Evolutionary conservation across 257 asterid genomes (phyloP).

Genomic region (Solanum bukasovii): DNA sequence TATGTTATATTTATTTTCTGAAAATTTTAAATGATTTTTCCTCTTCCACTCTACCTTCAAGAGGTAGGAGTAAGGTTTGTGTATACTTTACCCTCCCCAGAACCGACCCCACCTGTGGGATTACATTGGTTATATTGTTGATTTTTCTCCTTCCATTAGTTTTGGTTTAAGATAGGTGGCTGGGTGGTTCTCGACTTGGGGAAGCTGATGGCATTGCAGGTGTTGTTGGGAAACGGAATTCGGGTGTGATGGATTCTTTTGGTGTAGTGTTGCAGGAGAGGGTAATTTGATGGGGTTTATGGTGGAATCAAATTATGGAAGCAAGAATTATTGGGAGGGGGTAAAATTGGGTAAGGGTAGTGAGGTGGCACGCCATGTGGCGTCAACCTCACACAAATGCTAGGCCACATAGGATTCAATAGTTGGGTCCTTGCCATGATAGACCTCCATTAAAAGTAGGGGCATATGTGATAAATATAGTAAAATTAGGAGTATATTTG

Average conservation of each 20-base stretch:
- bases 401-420: not conserved
- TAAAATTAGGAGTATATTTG: not conserved
- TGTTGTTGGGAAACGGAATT: not conserved
- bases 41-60: not conserved
- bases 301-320: not conserved
- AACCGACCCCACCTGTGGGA: not conserved
- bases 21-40: not conserved
- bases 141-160: not conserved
- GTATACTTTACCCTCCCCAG: not conserved
- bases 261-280: not conserved
- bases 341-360: not conserved
- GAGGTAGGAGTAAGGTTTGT: not conserved
- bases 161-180: not conserved
- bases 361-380: not conserved
- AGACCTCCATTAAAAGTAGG: not conserved
- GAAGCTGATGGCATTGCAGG: not conserved
- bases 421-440: not conserved
- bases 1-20: not conserved
- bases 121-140: not conserved
- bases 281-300: not conserved
- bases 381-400: not conserved
- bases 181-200: not conserved
- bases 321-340: not conserved
- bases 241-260: not conserved
- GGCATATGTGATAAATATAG: not conserved